Evolutionary conservation across 768 basidiomycete species (phyloP).

Genomic region (Pholiota conissans): DNA sequence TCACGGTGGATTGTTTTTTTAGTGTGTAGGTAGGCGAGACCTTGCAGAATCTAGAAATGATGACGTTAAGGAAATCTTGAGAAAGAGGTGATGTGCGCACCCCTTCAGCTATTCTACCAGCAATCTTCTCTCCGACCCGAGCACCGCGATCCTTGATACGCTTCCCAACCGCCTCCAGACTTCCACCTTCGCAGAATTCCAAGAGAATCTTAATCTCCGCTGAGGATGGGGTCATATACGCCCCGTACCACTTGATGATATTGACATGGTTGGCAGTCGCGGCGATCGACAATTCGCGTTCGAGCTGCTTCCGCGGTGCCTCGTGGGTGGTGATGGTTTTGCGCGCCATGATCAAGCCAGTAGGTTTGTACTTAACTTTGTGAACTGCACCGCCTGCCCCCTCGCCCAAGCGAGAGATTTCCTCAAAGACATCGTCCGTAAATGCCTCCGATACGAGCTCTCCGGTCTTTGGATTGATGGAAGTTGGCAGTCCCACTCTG

Average conservation of each 20-base stretch:
- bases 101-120: slow-evolving; percentile 91
- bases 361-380: slow-evolving; percentile 85
- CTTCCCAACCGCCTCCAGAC: slow-evolving; percentile 86
- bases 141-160: slow-evolving; percentile 78
- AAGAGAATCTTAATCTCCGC: slow-evolving; percentile 96
- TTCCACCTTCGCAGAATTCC: slow-evolving; percentile 88
- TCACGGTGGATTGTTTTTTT: slow-evolving; percentile 94
- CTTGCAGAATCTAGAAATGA: slow-evolving; percentile 69
- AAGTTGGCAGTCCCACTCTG: slow-evolving; percentile 22
- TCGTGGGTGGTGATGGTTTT: slow-evolving; percentile 92
- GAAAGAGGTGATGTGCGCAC: slow-evolving; percentile 45
- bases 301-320: slow-evolving; percentile 89
- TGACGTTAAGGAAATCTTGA: slow-evolving; percentile 11
- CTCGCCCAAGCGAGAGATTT: slow-evolving; percentile 80
- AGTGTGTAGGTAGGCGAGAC: slow-evolving; percentile 90
- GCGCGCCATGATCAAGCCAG: slow-evolving; percentile 81
- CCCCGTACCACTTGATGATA: slow-evolving; percentile 91
- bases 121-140: slow-evolving; percentile 83
- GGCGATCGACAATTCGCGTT: slow-evolving; percentile 90
- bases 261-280: slow-evolving; percentile 81
- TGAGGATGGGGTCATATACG: slow-evolving; percentile 82
- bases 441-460: slow-evolving; percentile 40
- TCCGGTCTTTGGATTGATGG: slow-evolving; percentile 12
- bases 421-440: slow-evolving; percentile 75
- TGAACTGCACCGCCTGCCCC: slow-evolving; percentile 97